Percentiles rank a stretch among this genome's conserved stretches.
These are phyloP conservation scores for Dothideomycetes sp. DNA, from an alignment of 2,329 filamentous ascomycete species.

Conservation along the genomic window DNA sequence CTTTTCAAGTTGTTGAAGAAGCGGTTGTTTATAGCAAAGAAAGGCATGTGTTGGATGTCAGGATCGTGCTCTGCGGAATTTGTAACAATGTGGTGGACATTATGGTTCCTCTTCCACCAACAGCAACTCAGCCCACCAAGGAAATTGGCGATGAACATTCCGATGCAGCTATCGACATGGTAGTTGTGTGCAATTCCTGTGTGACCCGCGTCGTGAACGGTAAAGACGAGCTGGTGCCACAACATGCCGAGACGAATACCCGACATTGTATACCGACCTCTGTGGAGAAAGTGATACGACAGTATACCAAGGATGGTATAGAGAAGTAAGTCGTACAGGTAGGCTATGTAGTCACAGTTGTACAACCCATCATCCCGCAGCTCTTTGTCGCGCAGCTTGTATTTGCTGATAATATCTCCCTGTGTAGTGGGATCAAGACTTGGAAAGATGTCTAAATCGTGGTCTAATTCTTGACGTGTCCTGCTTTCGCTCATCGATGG, in stretches of 20 bases:
- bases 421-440: conserved; percentile 63
- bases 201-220: conserved; percentile 88
- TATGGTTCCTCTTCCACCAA: conserved; percentile 49
- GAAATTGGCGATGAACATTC: conserved; percentile 83
- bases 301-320: conserved; percentile 57
- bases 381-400: conserved; percentile 60
- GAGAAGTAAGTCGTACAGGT: conserved; percentile 61
- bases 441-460: conserved; percentile 74
- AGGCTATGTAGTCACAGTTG: conserved; percentile 71
- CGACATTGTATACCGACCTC: conserved; percentile 41
- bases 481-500: conserved; percentile 25
- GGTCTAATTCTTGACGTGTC: conserved; percentile 61
- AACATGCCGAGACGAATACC: conserved; percentile 67
- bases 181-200: conserved; percentile 95
- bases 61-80: conserved; percentile 91
- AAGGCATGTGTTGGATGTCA: conserved; percentile 66
- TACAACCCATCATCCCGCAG: conserved; percentile 69
- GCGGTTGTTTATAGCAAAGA: conserved; percentile 55
- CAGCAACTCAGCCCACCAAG: conserved; percentile 79
- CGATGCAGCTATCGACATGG: conserved; percentile 69
- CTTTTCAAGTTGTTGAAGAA: conserved; percentile 53
- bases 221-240: conserved; percentile 93
- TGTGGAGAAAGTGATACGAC: conserved; percentile 39
- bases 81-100: conserved; percentile 49
- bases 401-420: conserved; percentile 64